Conservation (phyloP, 139 green algal species). For the Closterium sp. region DNA sequence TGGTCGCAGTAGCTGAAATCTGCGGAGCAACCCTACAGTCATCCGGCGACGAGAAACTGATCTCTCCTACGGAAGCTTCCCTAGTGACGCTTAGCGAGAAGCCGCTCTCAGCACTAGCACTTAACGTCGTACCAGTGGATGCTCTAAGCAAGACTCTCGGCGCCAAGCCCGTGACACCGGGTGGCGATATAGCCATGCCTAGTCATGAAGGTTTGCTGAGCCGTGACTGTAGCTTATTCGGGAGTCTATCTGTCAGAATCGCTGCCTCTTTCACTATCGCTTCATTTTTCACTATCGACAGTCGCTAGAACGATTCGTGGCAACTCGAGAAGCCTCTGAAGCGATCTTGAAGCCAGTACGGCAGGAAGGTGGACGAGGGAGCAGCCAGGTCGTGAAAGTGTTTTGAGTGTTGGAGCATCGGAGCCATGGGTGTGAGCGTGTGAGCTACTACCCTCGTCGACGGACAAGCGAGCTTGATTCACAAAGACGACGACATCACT, state of each 20-base stretch:
- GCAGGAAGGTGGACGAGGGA: too few relatives aligned
- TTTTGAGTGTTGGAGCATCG: not conserved
- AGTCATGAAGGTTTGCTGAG: not conserved
- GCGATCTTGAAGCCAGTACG: too few relatives aligned
- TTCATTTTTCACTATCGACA: too few relatives aligned
- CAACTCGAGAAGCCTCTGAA: too few relatives aligned
- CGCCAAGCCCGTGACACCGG: not conserved
- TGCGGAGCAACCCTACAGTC: not conserved
- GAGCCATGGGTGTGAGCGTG: not conserved
- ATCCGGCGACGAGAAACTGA: not conserved
- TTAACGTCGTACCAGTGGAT: not conserved
- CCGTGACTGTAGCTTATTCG: too few relatives aligned
- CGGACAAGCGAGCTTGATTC: too few relatives aligned
- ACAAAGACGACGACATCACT: not conserved
- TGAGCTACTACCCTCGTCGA: not conserved
- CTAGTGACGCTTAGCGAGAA: not conserved
- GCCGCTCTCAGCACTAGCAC: not conserved
- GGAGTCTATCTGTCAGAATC: too few relatives aligned
- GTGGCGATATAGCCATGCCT: not conserved
- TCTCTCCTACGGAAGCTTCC: not conserved
- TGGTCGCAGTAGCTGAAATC: not conserved
- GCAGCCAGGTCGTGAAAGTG: not conserved
- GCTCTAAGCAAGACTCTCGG: not conserved
- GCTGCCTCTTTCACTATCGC: too few relatives aligned
- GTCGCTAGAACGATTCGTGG: too few relatives aligned